These are phyloP conservation scores for Phytophthora palmivora DNA, from an alignment of 352 stramenopile species.

Conservation along the genomic window DNA sequence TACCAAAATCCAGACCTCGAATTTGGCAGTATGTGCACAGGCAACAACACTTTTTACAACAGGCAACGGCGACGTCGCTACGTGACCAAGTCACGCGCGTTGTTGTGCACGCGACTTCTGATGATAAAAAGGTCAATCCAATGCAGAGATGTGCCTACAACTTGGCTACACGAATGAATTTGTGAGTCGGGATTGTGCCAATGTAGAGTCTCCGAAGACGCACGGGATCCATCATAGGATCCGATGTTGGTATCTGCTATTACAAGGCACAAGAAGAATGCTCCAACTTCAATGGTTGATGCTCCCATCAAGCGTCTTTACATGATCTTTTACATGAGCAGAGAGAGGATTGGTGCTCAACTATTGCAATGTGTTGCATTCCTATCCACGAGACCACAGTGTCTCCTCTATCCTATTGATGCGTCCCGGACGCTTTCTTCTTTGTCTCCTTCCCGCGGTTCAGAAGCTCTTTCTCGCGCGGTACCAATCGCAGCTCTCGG, in stretches of 20 bases:
- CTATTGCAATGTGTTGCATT: slow-evolving; percentile 19
- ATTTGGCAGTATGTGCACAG: slow-evolving; percentile 3
- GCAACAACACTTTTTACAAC: slow-evolving; percentile 5
- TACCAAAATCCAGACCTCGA: slow-evolving; percentile 27
- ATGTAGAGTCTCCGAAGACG: background rate
- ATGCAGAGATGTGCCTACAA: slow-evolving; percentile 10
- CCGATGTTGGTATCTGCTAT: too few species aligned
- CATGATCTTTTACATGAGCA: slow-evolving; percentile 22
- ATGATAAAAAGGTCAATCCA: slow-evolving; percentile 20
- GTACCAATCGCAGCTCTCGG: slow-evolving; percentile 79
- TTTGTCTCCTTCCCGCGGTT: slow-evolving; percentile 34
- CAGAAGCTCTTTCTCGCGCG: slow-evolving; percentile 74
- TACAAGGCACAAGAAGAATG: background rate
- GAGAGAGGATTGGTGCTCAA: slow-evolving; percentile 26
- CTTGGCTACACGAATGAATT: slow-evolving; percentile 35
- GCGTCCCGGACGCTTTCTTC: slow-evolving; percentile 7
- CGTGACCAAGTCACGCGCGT: slow-evolving; percentile 2
- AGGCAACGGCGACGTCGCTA: slow-evolving; percentile 13
- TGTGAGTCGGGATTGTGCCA: background rate
- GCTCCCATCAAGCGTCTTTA: slow-evolving; percentile 10
- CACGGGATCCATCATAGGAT: slow-evolving; percentile 1
- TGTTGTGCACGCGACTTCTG: background rate
- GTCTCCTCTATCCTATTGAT: slow-evolving; percentile 39
- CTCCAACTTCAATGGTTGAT: slow-evolving; percentile 9
- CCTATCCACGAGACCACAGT: slow-evolving; percentile 24